Evolutionary conservation across 2,329 filamentous ascomycete genomes (phyloP).

Genomic region (Monilinia aucupariae): DNA sequence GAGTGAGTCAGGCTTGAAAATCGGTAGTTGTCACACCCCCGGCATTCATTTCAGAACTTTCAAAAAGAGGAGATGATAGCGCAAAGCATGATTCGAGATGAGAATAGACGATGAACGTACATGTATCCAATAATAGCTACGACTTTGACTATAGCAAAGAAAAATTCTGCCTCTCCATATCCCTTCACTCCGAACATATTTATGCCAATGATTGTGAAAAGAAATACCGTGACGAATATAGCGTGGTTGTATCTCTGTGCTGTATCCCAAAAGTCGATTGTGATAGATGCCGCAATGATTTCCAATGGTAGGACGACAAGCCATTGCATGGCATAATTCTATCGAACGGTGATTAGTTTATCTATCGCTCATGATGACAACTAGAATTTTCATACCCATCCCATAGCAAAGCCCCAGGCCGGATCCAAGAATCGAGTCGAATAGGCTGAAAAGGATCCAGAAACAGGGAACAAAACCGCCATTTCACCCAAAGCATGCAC

Average conservation of each 20-base stretch:
- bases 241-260: constrained; percentile 51
- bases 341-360: constrained; percentile 15
- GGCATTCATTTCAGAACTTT: not conserved
- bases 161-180: constrained; percentile 85
- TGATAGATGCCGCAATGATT: constrained; percentile 80
- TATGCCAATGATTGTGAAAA: constrained; percentile 68
- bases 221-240: constrained; percentile 79
- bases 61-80: not conserved
- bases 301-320: constrained; percentile 76
- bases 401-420: constrained; percentile 93
- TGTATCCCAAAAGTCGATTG: constrained; percentile 73
- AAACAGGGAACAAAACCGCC: constrained; percentile 83
- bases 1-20: constrained; percentile 19
- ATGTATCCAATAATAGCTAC: constrained; percentile 84
- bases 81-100: not conserved
- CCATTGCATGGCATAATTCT: constrained; percentile 81
- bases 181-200: constrained; percentile 85
- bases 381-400: constrained; percentile 49
- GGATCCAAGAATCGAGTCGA: constrained; percentile 90
- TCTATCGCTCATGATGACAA: not conserved
- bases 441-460: constrained; percentile 87
- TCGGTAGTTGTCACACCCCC: not conserved
- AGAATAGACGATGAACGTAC: constrained; percentile 42
- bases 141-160: constrained; percentile 82
- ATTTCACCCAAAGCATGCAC: constrained; percentile 89